A percentile compares a stretch with the other conserved stretches of the same genome.
Conservation (phyloP, 1,139 yeast species). For the Sugiyamaella novakii region DNA sequence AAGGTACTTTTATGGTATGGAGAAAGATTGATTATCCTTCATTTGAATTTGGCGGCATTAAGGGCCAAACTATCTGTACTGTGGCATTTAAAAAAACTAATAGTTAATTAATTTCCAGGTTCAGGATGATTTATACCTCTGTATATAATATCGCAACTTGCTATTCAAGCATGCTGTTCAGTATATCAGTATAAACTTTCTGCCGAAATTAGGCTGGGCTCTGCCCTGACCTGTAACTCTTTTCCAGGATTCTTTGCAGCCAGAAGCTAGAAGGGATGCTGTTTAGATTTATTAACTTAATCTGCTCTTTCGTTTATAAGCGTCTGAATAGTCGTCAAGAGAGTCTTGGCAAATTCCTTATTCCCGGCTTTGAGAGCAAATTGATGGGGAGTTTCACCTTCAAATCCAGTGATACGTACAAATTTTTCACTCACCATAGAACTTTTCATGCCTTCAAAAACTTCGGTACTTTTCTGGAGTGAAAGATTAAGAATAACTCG, state of each 20-base stretch:
- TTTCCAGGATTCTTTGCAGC: no score
- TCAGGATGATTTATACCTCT: no score
- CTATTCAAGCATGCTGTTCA: no score
- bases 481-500: slow-evolving; percentile 81
- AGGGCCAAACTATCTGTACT: slow-evolving; percentile 86
- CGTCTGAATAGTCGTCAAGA: slow-evolving; percentile 55
- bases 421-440: slow-evolving; percentile 79
- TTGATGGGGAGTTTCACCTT: slow-evolving; percentile 71
- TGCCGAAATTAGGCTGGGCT: slow-evolving; percentile 3
- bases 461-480: slow-evolving; percentile 57
- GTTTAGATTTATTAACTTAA: slow-evolving; percentile 9
- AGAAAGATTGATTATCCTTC: slow-evolving; percentile 71
- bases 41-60: slow-evolving; percentile 83
- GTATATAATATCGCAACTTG: no score
- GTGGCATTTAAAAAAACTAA: slow-evolving; percentile 58
- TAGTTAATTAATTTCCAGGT: slow-evolving; percentile 29
- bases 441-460: slow-evolving; percentile 80
- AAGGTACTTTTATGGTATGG: slow-evolving; percentile 56
- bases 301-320: slow-evolving; percentile 34
- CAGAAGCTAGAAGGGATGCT: slow-evolving; percentile 13
- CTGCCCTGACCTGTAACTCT: background rate
- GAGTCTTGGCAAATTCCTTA: slow-evolving; percentile 59
- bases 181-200: no score
- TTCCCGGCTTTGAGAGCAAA: slow-evolving; percentile 75
- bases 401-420: slow-evolving; percentile 63